These are phyloP conservation scores for Phytopythium litorale DNA, from an alignment of 352 stramenopile genomes.

Conservation along the genomic window DNA sequence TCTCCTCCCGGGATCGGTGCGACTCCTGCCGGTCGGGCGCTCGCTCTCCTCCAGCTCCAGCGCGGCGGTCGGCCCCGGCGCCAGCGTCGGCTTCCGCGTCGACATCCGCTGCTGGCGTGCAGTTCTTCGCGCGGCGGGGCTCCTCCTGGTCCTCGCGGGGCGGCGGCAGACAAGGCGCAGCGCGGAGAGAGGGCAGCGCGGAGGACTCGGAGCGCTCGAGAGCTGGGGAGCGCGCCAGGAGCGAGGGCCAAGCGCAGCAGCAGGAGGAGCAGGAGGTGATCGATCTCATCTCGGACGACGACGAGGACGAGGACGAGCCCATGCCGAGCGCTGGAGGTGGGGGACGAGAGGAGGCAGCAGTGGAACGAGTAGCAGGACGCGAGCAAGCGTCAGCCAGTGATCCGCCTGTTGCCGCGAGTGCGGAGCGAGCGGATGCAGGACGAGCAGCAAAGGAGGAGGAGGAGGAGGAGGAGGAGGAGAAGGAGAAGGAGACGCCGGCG, in stretches of 20 bases:
- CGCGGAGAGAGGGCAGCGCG: background rate
- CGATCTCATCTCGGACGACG: conserved; percentile 8
- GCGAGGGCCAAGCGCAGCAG: background rate
- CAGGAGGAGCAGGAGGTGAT: conserved; percentile 1
- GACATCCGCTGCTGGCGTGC: background rate
- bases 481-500: background rate
- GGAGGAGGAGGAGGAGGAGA: background rate
- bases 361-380: background rate
- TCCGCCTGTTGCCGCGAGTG: background rate
- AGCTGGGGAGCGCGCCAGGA: background rate
- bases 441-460: background rate
- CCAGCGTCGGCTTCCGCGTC: background rate
- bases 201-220: background rate
- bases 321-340: background rate
- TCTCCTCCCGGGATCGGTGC: conserved; percentile 27
- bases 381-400: background rate
- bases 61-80: too few species aligned
- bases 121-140: background rate
- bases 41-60: background rate
- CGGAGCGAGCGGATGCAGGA: background rate
- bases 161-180: background rate
- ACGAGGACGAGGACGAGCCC: background rate
- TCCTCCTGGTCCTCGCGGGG: background rate
- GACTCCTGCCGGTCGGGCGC: conserved; percentile 18
- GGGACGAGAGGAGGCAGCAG: background rate